Base-by-base conservation (phyloP, 805 yeast genomes). In the Wickerhamomyces mucosus region DNA sequence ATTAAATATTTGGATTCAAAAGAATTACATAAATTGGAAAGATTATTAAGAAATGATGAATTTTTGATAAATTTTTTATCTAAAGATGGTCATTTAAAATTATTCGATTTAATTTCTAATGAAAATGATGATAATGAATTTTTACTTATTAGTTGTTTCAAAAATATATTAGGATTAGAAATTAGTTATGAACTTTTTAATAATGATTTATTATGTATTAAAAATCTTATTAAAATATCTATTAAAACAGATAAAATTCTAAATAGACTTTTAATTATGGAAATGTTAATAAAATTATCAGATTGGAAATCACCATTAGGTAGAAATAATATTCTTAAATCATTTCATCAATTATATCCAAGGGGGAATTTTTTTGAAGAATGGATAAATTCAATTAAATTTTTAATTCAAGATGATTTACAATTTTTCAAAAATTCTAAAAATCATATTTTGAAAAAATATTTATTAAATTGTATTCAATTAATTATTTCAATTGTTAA, bases 181-280 rank as follows among this genome's bases (percentile, higher is more conserved):
- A 38, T 32, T 18, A 55, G 56, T 3, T 37, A 47, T 3, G 56
- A 52, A 30, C 15, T 42, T 17, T 32, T 46, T 12, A 42, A 47
- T 7, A 54, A 53, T 20, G 39, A 46, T 15, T 38, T 45, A 12
- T 29, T 34, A 2, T 27, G 48, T 6, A 33, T 52, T 1, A 28
- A 34, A 3, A 66, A 69, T 13, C 58, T 72, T 4, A 51, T 70
- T 0, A 66, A 70, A 1, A 61, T 71, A 3, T 28, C 46, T 8
- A 48, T 75, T n/a, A 42, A 63, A 9, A 66, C 79, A 4, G 66
- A 73, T 1, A 56, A 75, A 31, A 46, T 72, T 6, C 46, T 61
- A 10, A 75, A 80, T 4, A 60, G 76, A 39, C 70, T 62, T 33
- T 52, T 72, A 7, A 69, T 71, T 1, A 69, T 78, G 1, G 79